A percentile compares a stretch with the other conserved stretches of the same genome.
Conservation (phyloP, 768 basidiomycete genomes). For the Amanita exitialis region DNA sequence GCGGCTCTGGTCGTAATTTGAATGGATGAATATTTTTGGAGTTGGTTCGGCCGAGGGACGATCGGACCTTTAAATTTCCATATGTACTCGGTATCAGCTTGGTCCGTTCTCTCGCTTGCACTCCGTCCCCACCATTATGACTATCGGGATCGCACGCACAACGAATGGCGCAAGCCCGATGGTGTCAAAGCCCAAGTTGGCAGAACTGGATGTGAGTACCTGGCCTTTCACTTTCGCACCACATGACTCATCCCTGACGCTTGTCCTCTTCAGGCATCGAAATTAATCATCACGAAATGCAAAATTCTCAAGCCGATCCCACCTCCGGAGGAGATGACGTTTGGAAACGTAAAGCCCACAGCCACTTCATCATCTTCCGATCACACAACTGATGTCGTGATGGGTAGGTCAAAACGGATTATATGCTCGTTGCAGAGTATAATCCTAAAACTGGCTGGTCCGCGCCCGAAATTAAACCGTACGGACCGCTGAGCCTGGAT, state of each 20-base stretch:
- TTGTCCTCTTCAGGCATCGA: conserved; percentile 34
- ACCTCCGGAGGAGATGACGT: conserved; percentile 33
- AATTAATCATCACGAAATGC: conserved; percentile 36
- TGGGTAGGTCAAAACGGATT: conserved; percentile 53
- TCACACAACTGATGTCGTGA: conserved; percentile 1
- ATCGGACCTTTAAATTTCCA: too few species aligned
- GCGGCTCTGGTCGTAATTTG: too few species aligned
- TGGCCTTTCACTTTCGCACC: background rate
- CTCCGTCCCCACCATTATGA: background rate
- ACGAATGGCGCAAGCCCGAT: background rate
- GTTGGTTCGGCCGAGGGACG: too few species aligned
- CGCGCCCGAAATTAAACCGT: conserved; percentile 63
- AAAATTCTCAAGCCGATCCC: conserved; percentile 42
- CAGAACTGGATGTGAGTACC: conserved; percentile 13
- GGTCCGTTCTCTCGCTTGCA: background rate
- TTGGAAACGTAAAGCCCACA: conserved; percentile 40
- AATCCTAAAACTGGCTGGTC: conserved; percentile 60
- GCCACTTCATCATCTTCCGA: background rate
- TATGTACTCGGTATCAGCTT: too few species aligned
- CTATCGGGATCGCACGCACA: background rate
- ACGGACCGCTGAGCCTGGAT: conserved; percentile 58
- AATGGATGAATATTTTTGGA: too few species aligned
- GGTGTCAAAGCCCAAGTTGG: background rate
- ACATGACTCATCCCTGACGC: background rate
- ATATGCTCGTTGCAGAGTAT: conserved; percentile 67